These are phyloP conservation scores for Backusella mclennaniae DNA, from an alignment of 192 early-diverging fungal species.

Conservation along the genomic window DNA sequence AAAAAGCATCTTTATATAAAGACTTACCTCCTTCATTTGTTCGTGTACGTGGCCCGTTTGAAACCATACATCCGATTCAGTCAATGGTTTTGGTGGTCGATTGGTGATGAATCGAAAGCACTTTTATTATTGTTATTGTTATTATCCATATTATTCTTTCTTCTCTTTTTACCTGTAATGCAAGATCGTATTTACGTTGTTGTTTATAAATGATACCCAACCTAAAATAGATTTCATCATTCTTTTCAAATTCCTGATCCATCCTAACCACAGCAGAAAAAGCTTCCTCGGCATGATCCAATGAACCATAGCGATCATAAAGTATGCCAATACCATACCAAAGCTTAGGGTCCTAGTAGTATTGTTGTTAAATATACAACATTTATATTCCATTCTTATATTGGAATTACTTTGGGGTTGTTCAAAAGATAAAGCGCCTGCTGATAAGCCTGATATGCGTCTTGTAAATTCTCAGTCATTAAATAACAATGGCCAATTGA, in stretches of 20 bases:
- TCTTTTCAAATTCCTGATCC: constrained; percentile 97
- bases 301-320: constrained; percentile 96
- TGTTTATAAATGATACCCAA: constrained; percentile 99
- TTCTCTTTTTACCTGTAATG: constrained; percentile 51
- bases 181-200: constrained; percentile 74
- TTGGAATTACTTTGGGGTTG: constrained; percentile 72
- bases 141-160: background rate
- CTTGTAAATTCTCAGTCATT: constrained; percentile 93
- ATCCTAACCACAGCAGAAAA: constrained; percentile 92
- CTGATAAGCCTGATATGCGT: constrained; percentile 95
- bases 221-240: constrained; percentile 97
- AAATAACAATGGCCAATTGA: constrained; percentile 92
- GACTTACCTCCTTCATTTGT: constrained; percentile 80
- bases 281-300: constrained; percentile 97
- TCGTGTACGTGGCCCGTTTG: constrained; percentile 98
- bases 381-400: background rate
- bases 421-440: constrained; percentile 91
- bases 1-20: background rate
- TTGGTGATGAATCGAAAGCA: constrained; percentile 90
- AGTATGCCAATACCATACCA: constrained; percentile 99
- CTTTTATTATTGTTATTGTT: constrained; percentile 29
- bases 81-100: constrained; percentile 90
- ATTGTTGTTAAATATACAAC: background rate
- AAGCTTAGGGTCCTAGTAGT: constrained; percentile 87
- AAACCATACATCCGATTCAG: constrained; percentile 97